Percentiles rank a stretch among this genome's conserved stretches.
Evolutionary conservation across 2,329 filamentous ascomycete genomes (phyloP).

Genomic region (Colletotrichum noveboracense): DNA sequence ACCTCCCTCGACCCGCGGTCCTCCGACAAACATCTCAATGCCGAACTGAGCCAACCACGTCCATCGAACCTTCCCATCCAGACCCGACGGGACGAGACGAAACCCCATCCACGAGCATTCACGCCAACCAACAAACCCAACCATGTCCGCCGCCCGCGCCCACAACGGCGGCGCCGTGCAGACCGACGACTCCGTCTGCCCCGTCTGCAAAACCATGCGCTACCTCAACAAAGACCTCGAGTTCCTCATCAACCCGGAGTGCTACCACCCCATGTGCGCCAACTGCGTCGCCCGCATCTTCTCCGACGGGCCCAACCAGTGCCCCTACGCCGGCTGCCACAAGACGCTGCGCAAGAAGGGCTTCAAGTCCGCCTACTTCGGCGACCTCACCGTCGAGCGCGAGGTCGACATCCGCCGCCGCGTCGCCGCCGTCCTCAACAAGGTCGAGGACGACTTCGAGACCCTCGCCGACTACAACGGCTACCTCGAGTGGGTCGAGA

Average conservation of each 20-base stretch:
- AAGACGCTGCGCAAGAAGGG: conserved; percentile 84
- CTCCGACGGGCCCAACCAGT: conserved; percentile 87
- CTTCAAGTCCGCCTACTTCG: conserved; percentile 90
- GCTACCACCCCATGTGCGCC: conserved; percentile 99
- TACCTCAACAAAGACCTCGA: conserved; percentile 95
- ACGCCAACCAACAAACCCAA: neutral
- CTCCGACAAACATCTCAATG: neutral
- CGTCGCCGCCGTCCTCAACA: conserved; percentile 84
- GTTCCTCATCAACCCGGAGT: conserved; percentile 97
- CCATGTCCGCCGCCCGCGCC: conserved; percentile 7
- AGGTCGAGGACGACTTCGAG: conserved; percentile 89
- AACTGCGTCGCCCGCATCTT: conserved; percentile 96
- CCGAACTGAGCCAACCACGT: neutral
- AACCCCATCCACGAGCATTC: neutral
- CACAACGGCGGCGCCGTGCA: conserved; percentile 15
- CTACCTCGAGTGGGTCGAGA: conserved; percentile 92
- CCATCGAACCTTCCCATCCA: neutral
- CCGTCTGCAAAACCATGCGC: conserved; percentile 94
- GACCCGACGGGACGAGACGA: neutral
- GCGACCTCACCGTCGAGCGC: conserved; percentile 84
- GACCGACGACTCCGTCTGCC: conserved; percentile 76
- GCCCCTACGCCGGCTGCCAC: conserved; percentile 87
- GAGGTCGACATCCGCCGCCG: conserved; percentile 90
- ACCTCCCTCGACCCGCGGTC: neutral
- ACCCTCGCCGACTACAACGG: conserved; percentile 85